Percentiles rank a stretch among this genome's conserved stretches.
Conservation (phyloP, 495 filamentous ascomycete genomes). For the Penicillium salamii region DNA sequence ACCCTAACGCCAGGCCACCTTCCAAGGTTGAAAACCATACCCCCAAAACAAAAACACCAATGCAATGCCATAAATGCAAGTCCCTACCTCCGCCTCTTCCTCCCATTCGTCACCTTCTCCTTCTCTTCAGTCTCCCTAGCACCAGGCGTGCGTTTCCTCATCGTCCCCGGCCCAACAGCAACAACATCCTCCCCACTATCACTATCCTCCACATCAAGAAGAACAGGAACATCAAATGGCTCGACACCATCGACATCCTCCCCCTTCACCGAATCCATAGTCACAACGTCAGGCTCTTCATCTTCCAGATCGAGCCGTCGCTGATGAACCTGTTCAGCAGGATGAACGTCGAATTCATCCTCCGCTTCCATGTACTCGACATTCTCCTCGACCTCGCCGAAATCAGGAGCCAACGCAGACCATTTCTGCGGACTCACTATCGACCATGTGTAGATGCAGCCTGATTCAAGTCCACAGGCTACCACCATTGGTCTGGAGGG, state of each 20-base stretch:
- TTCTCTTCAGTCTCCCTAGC: slow-evolving; percentile 38
- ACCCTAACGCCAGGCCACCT: too few species aligned
- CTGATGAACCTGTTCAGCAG: slow-evolving; percentile 91
- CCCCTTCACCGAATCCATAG: slow-evolving; percentile 63
- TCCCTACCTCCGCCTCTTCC: background rate
- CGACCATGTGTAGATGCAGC: slow-evolving; percentile 89
- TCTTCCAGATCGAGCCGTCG: slow-evolving; percentile 85
- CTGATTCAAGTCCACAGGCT: slow-evolving; percentile 85
- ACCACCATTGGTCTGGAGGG: slow-evolving; percentile 83
- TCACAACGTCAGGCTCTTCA: slow-evolving; percentile 83
- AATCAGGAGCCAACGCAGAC: slow-evolving; percentile 95
- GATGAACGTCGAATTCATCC: slow-evolving; percentile 98
- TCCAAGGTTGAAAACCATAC: too few species aligned
- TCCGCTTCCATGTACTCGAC: slow-evolving; percentile 93
- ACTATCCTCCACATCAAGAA: slow-evolving; percentile 73
- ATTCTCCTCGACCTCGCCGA: slow-evolving; percentile 96
- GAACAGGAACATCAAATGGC: slow-evolving; percentile 80
- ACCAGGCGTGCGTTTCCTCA: slow-evolving; percentile 71
- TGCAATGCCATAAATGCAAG: background rate
- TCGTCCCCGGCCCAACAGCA: slow-evolving; percentile 77
- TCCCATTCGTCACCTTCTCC: slow-evolving; percentile 1
- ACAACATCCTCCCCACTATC: slow-evolving; percentile 88
- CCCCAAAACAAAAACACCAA: background rate
- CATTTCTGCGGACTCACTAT: slow-evolving; percentile 90
- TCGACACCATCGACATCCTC: slow-evolving; percentile 50